Evolutionary conservation across 306 rosid genomes (phyloP), one percentile per base, ranked within the genome.

Genomic region (Malus sieversii): DNA sequence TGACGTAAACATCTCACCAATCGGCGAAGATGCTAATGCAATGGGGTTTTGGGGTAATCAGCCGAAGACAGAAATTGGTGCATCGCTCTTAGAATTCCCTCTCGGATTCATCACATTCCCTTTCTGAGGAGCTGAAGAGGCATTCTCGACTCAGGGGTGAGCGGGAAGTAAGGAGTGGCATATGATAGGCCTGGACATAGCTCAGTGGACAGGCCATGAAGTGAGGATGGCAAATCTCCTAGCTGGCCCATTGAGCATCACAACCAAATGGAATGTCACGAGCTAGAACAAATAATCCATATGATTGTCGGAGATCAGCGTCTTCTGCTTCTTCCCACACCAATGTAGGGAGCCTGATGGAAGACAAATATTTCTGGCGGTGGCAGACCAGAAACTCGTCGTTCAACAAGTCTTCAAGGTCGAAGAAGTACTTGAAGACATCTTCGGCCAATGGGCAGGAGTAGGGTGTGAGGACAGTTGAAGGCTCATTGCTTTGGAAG

Each of bases 61-160:
- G 0, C 0, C 0, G 16, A 45, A 45, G 16, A 0, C 0, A 0
- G 5, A 12, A 12, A 0, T 45, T 45, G 0, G 1, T 45, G 0
- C 5, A 45, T 0, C 5, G 0, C 0, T 45, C 2, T 0, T 12
- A 16, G 16, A 45, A 45, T 3, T 45, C 16, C 0, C 5, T 0
- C 2, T 4, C 2, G 0, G 0, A 5, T 3, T 45, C 51, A 1
- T 45, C 2, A 0, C 48, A 44, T 44, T 44, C 48, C 16, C 4
- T 12, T 0, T 45, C 1, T 0, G 16, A 44, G 4, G 2, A 45
- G 15, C 16, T 1, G 2, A 1, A 45, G 0, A 45, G 0, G 5
- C 0, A 0, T 12, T 45, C 1, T 45, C 1, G 5, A 0, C 5
- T 45, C 5, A 45, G 3, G 0, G 12, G 51, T 4, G 0, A 45